Evolutionary conservation across 805 yeast genomes (phyloP).

Genomic region (Brettanomyces anomalus): DNA sequence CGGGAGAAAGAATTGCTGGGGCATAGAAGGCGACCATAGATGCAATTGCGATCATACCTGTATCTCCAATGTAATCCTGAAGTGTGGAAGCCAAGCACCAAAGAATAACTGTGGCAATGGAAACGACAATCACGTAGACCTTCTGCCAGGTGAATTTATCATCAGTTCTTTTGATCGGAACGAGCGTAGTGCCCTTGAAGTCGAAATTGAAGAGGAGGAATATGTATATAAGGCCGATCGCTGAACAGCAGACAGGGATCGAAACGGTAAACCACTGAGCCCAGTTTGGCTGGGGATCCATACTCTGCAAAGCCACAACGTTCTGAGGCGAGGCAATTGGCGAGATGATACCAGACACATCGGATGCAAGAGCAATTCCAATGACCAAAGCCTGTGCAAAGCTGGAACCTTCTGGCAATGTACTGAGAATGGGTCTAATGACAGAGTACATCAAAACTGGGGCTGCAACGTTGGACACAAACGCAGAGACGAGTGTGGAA

Average conservation of each 20-base stretch:
- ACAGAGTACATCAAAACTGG: conserved; percentile 90
- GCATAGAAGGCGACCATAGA: conserved; percentile 93
- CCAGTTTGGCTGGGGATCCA: conserved; percentile 84
- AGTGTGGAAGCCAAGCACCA: conserved; percentile 87
- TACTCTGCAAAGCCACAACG: conserved; percentile 78
- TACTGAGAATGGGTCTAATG: conserved; percentile 81
- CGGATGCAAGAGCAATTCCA: conserved; percentile 89
- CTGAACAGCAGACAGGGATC: conserved; percentile 64
- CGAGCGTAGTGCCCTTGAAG: conserved; percentile 34
- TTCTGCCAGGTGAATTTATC: conserved; percentile 69
- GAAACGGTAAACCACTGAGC: conserved; percentile 88
- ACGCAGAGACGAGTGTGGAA: conserved; percentile 80
- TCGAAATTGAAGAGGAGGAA: conserved; percentile 58
- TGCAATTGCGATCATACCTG: conserved; percentile 91
- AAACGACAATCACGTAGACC: conserved; percentile 62
- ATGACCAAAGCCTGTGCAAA: conserved; percentile 78
- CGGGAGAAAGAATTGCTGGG: conserved; percentile 75
- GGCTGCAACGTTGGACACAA: conserved; percentile 96
- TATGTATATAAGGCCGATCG: conserved; percentile 64
- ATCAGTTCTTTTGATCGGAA: conserved; percentile 50
- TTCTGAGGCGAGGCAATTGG: conserved; percentile 98
- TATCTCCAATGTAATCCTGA: conserved; percentile 74
- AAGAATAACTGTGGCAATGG: conserved; percentile 62
- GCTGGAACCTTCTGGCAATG: conserved; percentile 67
- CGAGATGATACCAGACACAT: conserved; percentile 94